A percentile compares a stretch with the other conserved stretches of the same genome.
phyloP scores from a whole-genome alignment of 805 yeast species.

The Vanderwaltozyma yarrowii region DNA sequence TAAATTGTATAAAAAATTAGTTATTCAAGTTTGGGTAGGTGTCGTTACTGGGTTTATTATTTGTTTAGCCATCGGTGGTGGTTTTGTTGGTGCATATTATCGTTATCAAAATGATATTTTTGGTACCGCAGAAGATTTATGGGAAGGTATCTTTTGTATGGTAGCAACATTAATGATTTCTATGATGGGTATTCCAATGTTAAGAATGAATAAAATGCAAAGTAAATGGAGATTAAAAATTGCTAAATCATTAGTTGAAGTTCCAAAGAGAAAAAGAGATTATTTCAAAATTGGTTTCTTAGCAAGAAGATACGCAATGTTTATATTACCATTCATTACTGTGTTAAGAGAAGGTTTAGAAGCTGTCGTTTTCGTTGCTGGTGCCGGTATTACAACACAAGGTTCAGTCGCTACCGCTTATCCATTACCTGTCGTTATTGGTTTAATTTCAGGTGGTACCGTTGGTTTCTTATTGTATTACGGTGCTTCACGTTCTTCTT shows the following conservation, averaged over 20 bases:
- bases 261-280: slow-evolving; percentile 40
- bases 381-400: slow-evolving; percentile 66
- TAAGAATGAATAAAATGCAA: slow-evolving; percentile 91
- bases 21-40: slow-evolving; percentile 85
- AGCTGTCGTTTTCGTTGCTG: slow-evolving; percentile 93
- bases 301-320: slow-evolving; percentile 74
- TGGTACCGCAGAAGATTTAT: slow-evolving; percentile 78
- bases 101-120: slow-evolving; percentile 73
- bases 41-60: slow-evolving; percentile 59
- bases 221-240: slow-evolving; percentile 95
- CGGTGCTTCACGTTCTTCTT: slow-evolving; percentile 73
- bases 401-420: slow-evolving; percentile 56
- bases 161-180: slow-evolving; percentile 86
- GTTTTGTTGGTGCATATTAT: slow-evolving; percentile 90
- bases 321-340: slow-evolving; percentile 81
- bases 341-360: slow-evolving; percentile 94
- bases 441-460: slow-evolving; percentile 65
- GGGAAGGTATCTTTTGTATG: slow-evolving; percentile 94
- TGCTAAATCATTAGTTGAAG: slow-evolving; percentile 67
- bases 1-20: slow-evolving; percentile 46
- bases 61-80: slow-evolving; percentile 82
- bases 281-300: slow-evolving; percentile 45
- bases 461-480: slow-evolving; percentile 68
- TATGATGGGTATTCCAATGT: slow-evolving; percentile 92
- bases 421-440: slow-evolving; percentile 89